Percentiles rank a stretch among this genome's conserved stretches.
These are phyloP conservation scores for Amanita inopinata DNA, from an alignment of 768 basidiomycete species.

Conservation along the genomic window DNA sequence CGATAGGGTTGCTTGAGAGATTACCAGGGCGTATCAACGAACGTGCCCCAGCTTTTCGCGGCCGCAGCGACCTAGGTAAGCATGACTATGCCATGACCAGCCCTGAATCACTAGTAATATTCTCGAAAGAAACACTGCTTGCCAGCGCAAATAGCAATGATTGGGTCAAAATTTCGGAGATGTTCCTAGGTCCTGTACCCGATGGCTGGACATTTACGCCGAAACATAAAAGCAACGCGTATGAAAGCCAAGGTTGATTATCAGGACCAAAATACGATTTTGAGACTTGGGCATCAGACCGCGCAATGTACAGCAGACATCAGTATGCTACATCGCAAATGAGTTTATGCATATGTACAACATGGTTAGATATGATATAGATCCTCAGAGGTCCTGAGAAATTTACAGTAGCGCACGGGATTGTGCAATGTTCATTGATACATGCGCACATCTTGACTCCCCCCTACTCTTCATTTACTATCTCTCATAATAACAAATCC, in stretches of 20 bases:
- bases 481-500: no score
- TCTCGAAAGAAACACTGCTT: constrained; percentile 67
- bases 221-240: constrained; percentile 90
- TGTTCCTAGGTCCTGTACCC: constrained; percentile 87
- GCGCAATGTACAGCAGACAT: no score
- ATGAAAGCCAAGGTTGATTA: constrained; percentile 42
- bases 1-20: constrained; percentile 81
- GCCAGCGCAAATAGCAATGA: constrained; percentile 72
- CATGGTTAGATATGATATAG: no score
- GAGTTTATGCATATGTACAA: no score
- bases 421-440: no score
- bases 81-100: constrained; percentile 6
- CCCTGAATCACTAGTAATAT: constrained; percentile 2
- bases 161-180: constrained; percentile 91
- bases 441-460: no score
- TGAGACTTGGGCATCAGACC: no score
- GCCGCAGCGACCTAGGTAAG: constrained; percentile 81
- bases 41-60: constrained; percentile 78
- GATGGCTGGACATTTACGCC: constrained; percentile 80
- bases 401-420: no score
- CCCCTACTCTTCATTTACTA: no score
- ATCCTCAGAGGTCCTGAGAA: no score
- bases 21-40: constrained; percentile 84
- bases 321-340: no score
- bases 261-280: no score